Evolutionary conservation across 2,329 filamentous ascomycete species (phyloP).

Genomic region (Incumbomyces delicatus): DNA sequence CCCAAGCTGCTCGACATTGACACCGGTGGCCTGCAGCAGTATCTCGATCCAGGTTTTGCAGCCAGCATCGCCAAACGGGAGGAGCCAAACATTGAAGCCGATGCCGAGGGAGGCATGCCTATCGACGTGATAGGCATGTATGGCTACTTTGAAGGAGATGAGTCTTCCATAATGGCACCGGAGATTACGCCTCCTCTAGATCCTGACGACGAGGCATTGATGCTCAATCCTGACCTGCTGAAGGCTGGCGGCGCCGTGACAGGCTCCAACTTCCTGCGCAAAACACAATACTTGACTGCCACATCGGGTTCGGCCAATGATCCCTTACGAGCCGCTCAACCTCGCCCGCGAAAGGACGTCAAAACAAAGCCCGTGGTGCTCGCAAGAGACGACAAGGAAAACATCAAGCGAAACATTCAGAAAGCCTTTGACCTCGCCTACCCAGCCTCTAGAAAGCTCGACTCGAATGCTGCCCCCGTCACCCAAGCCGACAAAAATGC

Average conservation of each 20-base stretch:
- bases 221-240: constrained; percentile 72
- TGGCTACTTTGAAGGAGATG: constrained; percentile 87
- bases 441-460: constrained; percentile 41
- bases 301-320: constrained; percentile 25
- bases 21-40: constrained; percentile 81
- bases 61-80: constrained; percentile 83
- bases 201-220: constrained; percentile 71
- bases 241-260: constrained; percentile 72
- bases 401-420: constrained; percentile 50
- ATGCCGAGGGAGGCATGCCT: constrained; percentile 96
- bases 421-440: constrained; percentile 59
- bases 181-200: constrained; percentile 62
- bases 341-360: neutral
- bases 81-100: constrained; percentile 89
- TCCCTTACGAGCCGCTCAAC: constrained; percentile 16
- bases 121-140: constrained; percentile 92
- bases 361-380: constrained; percentile 17
- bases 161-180: constrained; percentile 78
- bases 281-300: constrained; percentile 78
- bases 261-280: constrained; percentile 83
- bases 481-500: constrained; percentile 43
- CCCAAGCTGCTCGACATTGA: constrained; percentile 96
- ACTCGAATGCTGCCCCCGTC: constrained; percentile 25
- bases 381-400: constrained; percentile 46
- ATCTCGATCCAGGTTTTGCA: constrained; percentile 82